A percentile compares a stretch with the other conserved stretches of the same genome.
Conservation (phyloP, 345 rosid species). For the Mercurialis annua region DNA sequence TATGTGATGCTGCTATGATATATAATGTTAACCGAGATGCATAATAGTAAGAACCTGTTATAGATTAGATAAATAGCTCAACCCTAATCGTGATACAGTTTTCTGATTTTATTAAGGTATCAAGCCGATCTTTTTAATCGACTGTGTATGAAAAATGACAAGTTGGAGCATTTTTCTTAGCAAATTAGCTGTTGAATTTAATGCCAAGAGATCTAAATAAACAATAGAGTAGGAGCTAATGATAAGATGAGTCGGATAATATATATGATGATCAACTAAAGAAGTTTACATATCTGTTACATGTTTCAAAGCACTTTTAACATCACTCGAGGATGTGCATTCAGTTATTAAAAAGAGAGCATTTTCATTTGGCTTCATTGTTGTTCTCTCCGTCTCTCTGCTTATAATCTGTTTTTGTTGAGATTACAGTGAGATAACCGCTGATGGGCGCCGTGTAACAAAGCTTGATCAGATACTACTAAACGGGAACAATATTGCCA, state of each 20-base stretch:
- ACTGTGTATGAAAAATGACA: no score
- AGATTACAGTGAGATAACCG: constrained; percentile 68
- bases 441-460: constrained; percentile 86
- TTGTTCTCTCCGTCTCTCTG: background rate
- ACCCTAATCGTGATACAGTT: background rate
- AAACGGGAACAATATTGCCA: constrained; percentile 93
- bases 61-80: background rate
- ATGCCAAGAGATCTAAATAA: background rate
- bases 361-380: background rate
- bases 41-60: background rate
- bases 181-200: background rate
- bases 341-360: background rate
- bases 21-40: no score
- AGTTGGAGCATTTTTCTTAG: background rate
- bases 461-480: constrained; percentile 96
- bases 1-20: background rate
- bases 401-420: constrained; percentile 11
- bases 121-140: background rate
- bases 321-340: background rate
- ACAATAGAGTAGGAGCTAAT: background rate
- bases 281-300: background rate
- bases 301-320: background rate
- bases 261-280: background rate
- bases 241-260: background rate
- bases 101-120: background rate